These are phyloP conservation scores for Quercus parvula DNA, from an alignment of 306 rosid species.

Conservation along the genomic window DNA sequence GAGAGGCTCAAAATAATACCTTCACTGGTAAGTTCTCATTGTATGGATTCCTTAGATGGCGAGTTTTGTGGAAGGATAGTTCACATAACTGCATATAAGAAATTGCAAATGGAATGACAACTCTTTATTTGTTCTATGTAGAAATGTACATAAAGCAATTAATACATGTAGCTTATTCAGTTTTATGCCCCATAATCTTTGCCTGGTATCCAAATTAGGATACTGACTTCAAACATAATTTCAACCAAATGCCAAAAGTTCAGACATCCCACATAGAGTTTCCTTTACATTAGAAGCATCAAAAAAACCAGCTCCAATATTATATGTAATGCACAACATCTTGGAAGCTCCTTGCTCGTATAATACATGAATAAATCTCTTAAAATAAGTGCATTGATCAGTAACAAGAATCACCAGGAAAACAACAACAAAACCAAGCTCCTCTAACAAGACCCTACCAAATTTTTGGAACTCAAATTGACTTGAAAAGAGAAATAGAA, in stretches of 20 bases:
- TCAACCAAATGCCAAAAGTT: background rate
- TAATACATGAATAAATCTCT: background rate
- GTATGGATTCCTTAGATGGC: constrained; percentile 94
- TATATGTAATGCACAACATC: background rate
- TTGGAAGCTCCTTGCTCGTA: background rate
- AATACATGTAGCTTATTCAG: background rate
- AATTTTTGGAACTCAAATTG: background rate
- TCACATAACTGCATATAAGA: constrained; percentile 86
- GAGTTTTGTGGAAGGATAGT: constrained; percentile 95
- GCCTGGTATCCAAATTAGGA: background rate
- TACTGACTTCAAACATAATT: background rate
- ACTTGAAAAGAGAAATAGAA: background rate
- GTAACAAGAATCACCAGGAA: background rate
- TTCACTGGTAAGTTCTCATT: constrained; percentile 98
- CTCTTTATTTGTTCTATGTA: constrained; percentile 5
- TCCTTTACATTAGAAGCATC: background rate
- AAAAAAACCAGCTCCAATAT: background rate
- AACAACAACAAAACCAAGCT: background rate
- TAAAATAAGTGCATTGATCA: background rate
- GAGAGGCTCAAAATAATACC: constrained; percentile 46
- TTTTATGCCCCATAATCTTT: constrained; percentile 3
- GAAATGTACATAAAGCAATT: constrained; percentile 6
- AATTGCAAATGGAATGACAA: constrained; percentile 32
- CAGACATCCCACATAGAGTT: background rate
- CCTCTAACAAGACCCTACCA: constrained; percentile 1